Base-by-base conservation (phyloP, 2,329 filamentous ascomycete genomes). In the Chaetomiaceae sp. region DNA sequence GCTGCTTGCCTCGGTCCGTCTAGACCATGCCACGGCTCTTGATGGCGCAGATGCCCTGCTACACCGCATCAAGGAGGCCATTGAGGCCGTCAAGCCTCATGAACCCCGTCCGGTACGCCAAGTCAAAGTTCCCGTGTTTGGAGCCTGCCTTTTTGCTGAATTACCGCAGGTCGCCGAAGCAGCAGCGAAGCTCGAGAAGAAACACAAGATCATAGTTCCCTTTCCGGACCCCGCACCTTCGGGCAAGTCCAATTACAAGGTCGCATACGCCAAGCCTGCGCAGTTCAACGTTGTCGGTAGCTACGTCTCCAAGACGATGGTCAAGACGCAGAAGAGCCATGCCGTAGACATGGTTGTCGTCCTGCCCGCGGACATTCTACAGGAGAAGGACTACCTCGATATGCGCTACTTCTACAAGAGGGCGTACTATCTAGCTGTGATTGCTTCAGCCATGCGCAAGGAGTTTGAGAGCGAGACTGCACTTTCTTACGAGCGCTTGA, bases 381-480 rank as follows among this genome's bases (percentile, higher is more conserved):
- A 95, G 60, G 87, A 94, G 36, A 97, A 97, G 67, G 93, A 98
- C 66, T 96, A 91, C 63, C 75, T 90, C 40, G 89, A 95, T 64
- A 77, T 93, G 71, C 81, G 93, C 51, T 97, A 95, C 68, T 95
- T 96, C 62, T 90, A 96, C 69, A 94, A 95, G 60, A 76, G 90
- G 53, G 86, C 93, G 11, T 97, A 91, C 66, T 97, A 94, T 61
- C 70, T 97, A 41, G 88, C 90, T 27, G 88, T 86, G 54, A 71
- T 97, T 46, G 82, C 88, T 12, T 81, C 79, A 24, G 81, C 78
- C 4, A 70, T 97, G 42, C 79, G 81, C 53, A 71, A 76, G 30
- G 68, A 75, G 3, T 65, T 81, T 37, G 69, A 68, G 4, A 64
- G 75, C 14, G 68, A 70, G 1, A 73, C 84, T 55, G 70, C 77